Base-by-base conservation (phyloP, 805 yeast genomes). In the Candida tibetensis region DNA sequence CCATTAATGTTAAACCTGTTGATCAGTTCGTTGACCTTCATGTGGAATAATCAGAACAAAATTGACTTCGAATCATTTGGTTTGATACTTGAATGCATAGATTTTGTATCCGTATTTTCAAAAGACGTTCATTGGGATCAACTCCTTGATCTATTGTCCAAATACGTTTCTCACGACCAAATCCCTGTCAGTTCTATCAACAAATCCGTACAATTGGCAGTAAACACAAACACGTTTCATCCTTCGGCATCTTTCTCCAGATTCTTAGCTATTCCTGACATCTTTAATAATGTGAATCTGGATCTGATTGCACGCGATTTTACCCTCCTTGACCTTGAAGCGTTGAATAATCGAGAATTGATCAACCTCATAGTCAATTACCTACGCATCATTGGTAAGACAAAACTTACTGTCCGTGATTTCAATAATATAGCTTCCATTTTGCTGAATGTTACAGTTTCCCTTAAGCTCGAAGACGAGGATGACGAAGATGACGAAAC, bases 401-500 rank as follows among this genome's bases (percentile, higher is more conserved):
- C 21, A 2, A 36, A 40, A 7, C 55, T 49, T 32, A 29, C 26
- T 6, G 14, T 37, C 3, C 38, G 40, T 4, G 64, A 59, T 39
- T 58, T 45, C 32, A 10, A 30, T 10, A 28, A 47, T 5, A 34
- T 61, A 10, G 53, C 47, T 1, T 35, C 48, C 3, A 46, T 60
- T 12, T 47, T 61, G 16, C 41, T 49, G 5, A 26, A 34, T 8
- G 37, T 55, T 13, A 30, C 47, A n/a, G 52, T 55, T 26, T 45
- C 58, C 5, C 32, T 57, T 17, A 16, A 36, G 3, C 32, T 38
- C 10, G 34, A 25, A 5, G 47, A 44, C 5, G 13, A 4, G 39
- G 43, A 53, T 17, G 50, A 52, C 21, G 57, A 50, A 17, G 25
- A 21, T 10, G 61, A 54, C 25, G 48, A 47, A 14, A 51, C 46